Base-by-base conservation (phyloP, 345 rosid genomes). In the Hypericum androsaemum region DNA sequence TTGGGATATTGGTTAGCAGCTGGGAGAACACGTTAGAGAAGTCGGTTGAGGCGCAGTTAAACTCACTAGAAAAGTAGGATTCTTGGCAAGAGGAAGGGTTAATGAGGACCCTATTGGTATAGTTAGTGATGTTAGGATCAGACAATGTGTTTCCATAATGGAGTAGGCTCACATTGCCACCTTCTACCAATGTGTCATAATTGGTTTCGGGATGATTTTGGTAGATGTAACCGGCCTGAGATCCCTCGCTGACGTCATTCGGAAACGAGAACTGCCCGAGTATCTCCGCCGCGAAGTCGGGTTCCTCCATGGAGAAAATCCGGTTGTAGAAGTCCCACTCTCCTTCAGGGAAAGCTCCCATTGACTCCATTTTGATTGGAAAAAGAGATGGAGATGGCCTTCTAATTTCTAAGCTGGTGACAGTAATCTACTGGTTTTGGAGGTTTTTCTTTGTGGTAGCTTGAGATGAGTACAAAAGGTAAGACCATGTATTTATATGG, bases 291-390 rank as follows among this genome's bases (percentile, higher is more conserved):
- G 64, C 41, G 61, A 64, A 56, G 15, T 74, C 80, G 48, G 58
- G 54, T 32, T 71, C 76, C 49, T 67, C 71, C 37, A 39, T 32
- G 59, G 62, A 57, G 54, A 73, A 68, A 51, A 76, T 58, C 62
- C 64, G 52, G 77, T 63, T 51, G 32, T 22, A 22, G 41, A 79
- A 62, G 49, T 79, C 79, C 79, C 77, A 79, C 50, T 77, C 78
- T 43, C 64, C 77, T 39, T 61, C 71, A 58, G 71, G 74, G 63
- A 67, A 71, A 47, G 71, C 70, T 62, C 71, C 78, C 3, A 62
- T 6, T 14, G 66, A 10, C 68, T 80, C 76, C 80, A 68, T 77
- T 12, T 53, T 32, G 49, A 6, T 54, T 14, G 36, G 57, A 51
- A 50, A 57, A 11, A 15, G 56, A 7, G n/a, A 35, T 46, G 41